Percentiles rank a stretch among this genome's conserved stretches.
Conservation (phyloP, 169 alveolate genomes). For the Plasmodium knowlesi region DNA sequence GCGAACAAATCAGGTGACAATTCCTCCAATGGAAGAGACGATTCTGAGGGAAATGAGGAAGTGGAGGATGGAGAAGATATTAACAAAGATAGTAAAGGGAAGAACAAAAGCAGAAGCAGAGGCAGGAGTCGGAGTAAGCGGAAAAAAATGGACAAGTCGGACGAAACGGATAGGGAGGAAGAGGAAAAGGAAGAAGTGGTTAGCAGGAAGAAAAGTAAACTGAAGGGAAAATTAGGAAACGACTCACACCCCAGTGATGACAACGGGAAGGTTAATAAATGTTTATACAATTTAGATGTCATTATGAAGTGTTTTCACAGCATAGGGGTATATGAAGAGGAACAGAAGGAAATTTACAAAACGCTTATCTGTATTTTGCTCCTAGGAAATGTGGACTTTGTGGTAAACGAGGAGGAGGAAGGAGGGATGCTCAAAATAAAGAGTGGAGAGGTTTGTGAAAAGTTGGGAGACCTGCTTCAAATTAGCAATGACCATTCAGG, state of each 20-base stretch:
- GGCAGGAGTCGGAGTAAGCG: background rate
- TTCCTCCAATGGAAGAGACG: background rate
- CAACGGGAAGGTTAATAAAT: constrained; percentile 15
- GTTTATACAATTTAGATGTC: constrained; percentile 28
- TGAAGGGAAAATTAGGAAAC: background rate
- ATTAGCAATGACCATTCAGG: constrained; percentile 8
- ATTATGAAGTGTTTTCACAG: constrained; percentile 68
- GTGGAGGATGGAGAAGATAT: background rate
- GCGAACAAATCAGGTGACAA: background rate
- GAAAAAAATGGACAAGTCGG: background rate
- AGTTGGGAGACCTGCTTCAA: constrained; percentile 28
- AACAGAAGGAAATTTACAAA: constrained; percentile 75
- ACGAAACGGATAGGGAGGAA: background rate
- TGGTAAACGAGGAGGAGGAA: constrained; percentile 15
- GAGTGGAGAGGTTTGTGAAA: constrained; percentile 30
- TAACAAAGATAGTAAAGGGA: background rate
- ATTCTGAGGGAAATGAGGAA: constrained; percentile 1
- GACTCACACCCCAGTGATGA: background rate
- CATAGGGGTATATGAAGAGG: constrained; percentile 73
- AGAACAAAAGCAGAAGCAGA: background rate
- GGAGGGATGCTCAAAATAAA: constrained; percentile 47
- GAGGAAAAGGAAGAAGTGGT: background rate
- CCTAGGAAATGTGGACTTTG: constrained; percentile 72
- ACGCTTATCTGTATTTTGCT: constrained; percentile 70
- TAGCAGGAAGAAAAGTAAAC: background rate